Evolutionary conservation across 2,329 filamentous ascomycete genomes (phyloP), one percentile per base, ranked within the genome.

Genomic region (Scytalidium sp.): DNA sequence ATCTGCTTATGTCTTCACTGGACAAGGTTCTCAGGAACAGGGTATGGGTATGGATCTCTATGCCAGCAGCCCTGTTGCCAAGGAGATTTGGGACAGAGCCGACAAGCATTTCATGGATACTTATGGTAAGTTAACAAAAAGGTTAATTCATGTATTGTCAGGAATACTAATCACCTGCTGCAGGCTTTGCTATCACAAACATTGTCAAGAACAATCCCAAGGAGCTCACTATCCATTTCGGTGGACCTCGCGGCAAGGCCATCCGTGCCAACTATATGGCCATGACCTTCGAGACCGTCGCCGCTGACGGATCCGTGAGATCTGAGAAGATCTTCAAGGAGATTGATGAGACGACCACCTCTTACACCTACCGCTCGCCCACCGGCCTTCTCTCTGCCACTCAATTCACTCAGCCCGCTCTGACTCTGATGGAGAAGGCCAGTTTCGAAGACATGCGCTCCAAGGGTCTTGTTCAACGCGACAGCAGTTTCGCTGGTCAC

Each of bases 1-100:
- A 27, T 96, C 93, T 2, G 87, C 94, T 4, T 99, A 99, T 64
- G 90, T 99, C 60, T 99, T 99, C 72, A 99, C 95, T 56, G 94
- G 94, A 49, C 94, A 99, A 71, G 94, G 94, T 62, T 97, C 92
- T 45, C 95, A 99, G 71, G 94, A 99, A 71, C 94, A 99, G 70
- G 94, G 94, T 55, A 99, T 99, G 94, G 94, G 94, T 72, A 99
- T 99, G 94, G 94, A 97, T 65, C 80, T 99, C 46, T 99, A 99
- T 69, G 87, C 80, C 64, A 96, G 87, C 78, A 97, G 94, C 68
- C 77, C 87, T 32, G 94, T 99, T 19, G 95, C 94, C 55, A 92
- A 91, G 75, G 93, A 96, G 62, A 94, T 99, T 46, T 99, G 94
- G 94, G 94, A 97, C 69, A 85, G 91, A 53, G 95, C 94, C 45